Base-by-base conservation (phyloP, 805 yeast genomes). In the Pichia occidentalis region DNA sequence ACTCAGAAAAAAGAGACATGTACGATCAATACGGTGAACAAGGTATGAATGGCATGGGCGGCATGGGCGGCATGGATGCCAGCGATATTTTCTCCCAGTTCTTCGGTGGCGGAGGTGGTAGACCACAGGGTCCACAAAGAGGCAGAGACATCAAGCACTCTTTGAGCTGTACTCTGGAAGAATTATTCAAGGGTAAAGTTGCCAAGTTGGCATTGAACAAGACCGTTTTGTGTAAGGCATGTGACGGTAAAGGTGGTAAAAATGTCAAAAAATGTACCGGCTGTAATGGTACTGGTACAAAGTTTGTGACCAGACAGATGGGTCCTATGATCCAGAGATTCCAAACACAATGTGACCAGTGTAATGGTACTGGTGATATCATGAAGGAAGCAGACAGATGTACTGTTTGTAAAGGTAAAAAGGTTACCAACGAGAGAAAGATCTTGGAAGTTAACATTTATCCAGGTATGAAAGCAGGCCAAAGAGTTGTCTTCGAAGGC, bases 251-350 rank as follows among this genome's bases (percentile, higher is more conserved):
- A 56, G 99, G 99, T 64, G 99, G 98, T 67, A 85, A 85, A 57
- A 84, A 79, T 51, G 95, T 88, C 48, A 83, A 82, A 70, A 77
- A 77, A 54, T 92, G 99, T 78, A 49, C 77, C 36, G 61, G 77
- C 27, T 92, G 99, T 79, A 74, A 76, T 57, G 99, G 99, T 64
- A 73, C 75, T 53, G 99, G 99, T 75, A 66, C 81, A 63, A 85
- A 77, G 64, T 81, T 90, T 49, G 82, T 87, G 50, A 85, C 96
- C 37, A 84, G 95, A 70, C 97, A 92, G 67, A 88, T 92, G 96
- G 99, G 99, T 53, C 96, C 95, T 50, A 86, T 92, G 88, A 84
- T 92, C 56, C 99, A 92, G 71, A 84, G 96, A 73, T 85, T 85
- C 77, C 97, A 92, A 70, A 78, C 94, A 32, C 79, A 77, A 38